A percentile compares a stretch with the other conserved stretches of the same genome.
phyloP scores from a whole-genome alignment of 2,329 filamentous ascomycete genomes.

The Fusarium sp. region DNA sequence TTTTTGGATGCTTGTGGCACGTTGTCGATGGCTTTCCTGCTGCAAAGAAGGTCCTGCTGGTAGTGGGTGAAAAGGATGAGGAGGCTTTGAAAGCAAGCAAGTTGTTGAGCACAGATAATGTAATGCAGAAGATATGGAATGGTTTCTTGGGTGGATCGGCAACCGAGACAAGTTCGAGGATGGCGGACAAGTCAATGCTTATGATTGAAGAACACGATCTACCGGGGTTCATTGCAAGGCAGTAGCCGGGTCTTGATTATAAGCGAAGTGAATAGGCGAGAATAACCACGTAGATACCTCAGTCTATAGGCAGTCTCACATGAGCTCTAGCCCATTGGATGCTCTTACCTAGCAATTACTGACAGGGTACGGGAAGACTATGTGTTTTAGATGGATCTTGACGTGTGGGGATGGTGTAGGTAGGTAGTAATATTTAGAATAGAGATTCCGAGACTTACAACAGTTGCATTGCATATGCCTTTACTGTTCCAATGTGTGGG shows the following conservation, averaged over 20 bases:
- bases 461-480: neutral
- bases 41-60: slow-evolving; percentile 50
- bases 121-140: slow-evolving; percentile 58
- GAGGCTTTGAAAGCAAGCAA: slow-evolving; percentile 44
- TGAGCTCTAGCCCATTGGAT: neutral
- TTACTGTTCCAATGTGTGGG: neutral
- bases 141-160: slow-evolving; percentile 54
- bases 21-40: slow-evolving; percentile 55
- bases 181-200: slow-evolving; percentile 54
- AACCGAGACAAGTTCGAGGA: slow-evolving; percentile 48
- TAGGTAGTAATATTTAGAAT: neutral
- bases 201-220: slow-evolving; percentile 55
- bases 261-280: neutral
- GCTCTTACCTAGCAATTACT: neutral
- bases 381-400: neutral
- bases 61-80: slow-evolving; percentile 51
- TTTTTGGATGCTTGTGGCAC: slow-evolving; percentile 58
- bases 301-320: neutral
- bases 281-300: neutral
- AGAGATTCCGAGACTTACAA: neutral
- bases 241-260: neutral
- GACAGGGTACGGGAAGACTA: neutral
- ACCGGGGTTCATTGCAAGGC: slow-evolving; percentile 42
- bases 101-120: slow-evolving; percentile 45
- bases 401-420: neutral